A percentile compares a stretch with the other conserved stretches of the same genome.
Evolutionary conservation across 1,284 basidiomycete species (phyloP).

Genomic region (Termitomyces sp.): DNA sequence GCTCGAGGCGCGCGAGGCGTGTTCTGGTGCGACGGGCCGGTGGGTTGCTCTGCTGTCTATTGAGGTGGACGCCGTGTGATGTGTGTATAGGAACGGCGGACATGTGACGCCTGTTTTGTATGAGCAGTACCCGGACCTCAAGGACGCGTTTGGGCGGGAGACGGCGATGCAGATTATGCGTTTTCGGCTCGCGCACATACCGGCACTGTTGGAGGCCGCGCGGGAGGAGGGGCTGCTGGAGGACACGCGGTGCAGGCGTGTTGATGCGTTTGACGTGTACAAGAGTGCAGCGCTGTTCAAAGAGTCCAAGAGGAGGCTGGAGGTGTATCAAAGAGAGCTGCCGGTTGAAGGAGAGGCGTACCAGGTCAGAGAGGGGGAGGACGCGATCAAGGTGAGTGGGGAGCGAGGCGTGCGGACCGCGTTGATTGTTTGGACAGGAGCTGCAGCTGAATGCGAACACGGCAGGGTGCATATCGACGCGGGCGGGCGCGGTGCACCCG

Average conservation of each 20-base stretch:
- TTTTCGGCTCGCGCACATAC: conserved; percentile 55
- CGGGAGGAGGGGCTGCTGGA: conserved; percentile 41
- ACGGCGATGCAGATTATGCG: conserved; percentile 51
- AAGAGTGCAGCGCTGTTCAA: conserved; percentile 34
- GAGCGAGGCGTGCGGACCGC: not conserved
- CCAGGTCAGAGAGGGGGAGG: conserved; percentile 30
- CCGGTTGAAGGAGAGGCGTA: conserved; percentile 36
- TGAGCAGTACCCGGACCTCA: conserved; percentile 52
- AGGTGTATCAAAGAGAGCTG: conserved; percentile 37
- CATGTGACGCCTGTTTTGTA: conserved; percentile 63
- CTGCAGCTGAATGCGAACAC: conserved; percentile 37
- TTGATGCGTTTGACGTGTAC: conserved; percentile 47
- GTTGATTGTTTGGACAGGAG: conserved; percentile 24
- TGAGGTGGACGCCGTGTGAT: no score
- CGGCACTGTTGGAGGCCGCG: conserved; percentile 41
- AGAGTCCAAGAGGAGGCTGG: conserved; percentile 35
- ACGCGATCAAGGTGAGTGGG: conserved; percentile 29
- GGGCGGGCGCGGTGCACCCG: conserved; percentile 50
- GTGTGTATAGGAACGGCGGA: conserved; percentile 58
- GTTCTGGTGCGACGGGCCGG: conserved; percentile 70
- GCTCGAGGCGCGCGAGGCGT: conserved; percentile 64
- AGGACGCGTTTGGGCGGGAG: conserved; percentile 38
- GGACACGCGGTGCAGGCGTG: conserved; percentile 42
- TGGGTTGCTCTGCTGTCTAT: conserved; percentile 22
- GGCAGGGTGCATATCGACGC: conserved; percentile 44